Evolutionary conservation across 1,284 basidiomycete genomes (phyloP).

Genomic region (Boletellus sp.): DNA sequence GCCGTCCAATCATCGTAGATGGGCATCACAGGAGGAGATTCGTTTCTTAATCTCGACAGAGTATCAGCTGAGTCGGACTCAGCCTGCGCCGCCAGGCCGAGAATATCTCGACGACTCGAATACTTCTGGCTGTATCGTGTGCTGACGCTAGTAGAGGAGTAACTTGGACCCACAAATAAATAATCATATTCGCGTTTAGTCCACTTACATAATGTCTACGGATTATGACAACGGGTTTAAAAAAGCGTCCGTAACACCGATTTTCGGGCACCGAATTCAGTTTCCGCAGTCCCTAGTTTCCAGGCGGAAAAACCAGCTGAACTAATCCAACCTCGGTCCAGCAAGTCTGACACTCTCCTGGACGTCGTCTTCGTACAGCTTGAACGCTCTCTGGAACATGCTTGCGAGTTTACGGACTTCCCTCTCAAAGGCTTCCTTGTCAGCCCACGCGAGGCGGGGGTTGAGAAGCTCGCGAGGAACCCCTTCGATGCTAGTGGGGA

Average conservation of each 20-base stretch:
- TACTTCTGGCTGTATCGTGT: background rate
- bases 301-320: background rate
- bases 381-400: constrained; percentile 94
- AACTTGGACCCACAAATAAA: constrained; percentile 4
- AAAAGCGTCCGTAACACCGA: background rate
- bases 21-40: constrained; percentile 17
- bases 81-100: background rate
- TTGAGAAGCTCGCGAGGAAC: constrained; percentile 89
- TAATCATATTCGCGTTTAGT: constrained; percentile 2
- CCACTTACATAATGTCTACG: constrained; percentile 10
- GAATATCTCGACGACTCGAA: constrained; percentile 4
- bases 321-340: constrained; percentile 52
- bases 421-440: constrained; percentile 82
- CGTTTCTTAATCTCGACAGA: constrained; percentile 10
- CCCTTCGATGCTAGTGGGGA: constrained; percentile 79
- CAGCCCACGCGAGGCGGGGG: constrained; percentile 80
- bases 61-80: background rate
- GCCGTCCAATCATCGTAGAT: constrained; percentile 15
- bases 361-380: constrained; percentile 84
- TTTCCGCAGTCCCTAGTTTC: background rate
- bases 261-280: constrained; percentile 1
- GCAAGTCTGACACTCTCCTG: constrained; percentile 74
- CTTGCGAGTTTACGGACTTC: constrained; percentile 82
- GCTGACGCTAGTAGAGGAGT: constrained; percentile 9
- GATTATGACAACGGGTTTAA: background rate